These are phyloP conservation scores for Pestalotiopsis sp. DNA, from an alignment of 2,329 filamentous ascomycete species.

Conservation along the genomic window DNA sequence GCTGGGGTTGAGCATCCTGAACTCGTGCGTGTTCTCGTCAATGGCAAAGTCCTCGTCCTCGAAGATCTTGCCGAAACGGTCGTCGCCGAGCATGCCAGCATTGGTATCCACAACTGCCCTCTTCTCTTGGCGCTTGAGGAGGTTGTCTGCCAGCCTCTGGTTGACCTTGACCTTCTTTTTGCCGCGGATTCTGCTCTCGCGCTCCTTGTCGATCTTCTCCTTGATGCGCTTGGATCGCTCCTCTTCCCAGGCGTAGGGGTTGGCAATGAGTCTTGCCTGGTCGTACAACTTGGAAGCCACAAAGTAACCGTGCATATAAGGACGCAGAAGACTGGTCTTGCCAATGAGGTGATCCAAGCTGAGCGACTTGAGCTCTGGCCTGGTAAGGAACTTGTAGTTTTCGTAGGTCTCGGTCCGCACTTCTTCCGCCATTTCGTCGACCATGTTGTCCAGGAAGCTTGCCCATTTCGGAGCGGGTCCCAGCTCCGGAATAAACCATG, in stretches of 20 bases:
- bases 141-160: conserved; percentile 75
- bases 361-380: conserved; percentile 81
- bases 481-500: conserved; percentile 92
- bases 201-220: conserved; percentile 95
- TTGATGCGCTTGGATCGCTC: conserved; percentile 89
- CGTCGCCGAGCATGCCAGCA: conserved; percentile 75
- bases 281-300: conserved; percentile 95
- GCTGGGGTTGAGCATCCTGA: conserved; percentile 86
- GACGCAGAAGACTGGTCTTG: conserved; percentile 84
- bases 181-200: conserved; percentile 90
- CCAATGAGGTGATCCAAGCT: conserved; percentile 89
- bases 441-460: conserved; percentile 93
- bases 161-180: conserved; percentile 99
- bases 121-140: conserved; percentile 66
- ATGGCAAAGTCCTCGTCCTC: conserved; percentile 92
- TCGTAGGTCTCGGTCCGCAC: conserved; percentile 84
- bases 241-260: conserved; percentile 92
- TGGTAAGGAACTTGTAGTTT: conserved; percentile 97
- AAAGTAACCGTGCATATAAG: conserved; percentile 99
- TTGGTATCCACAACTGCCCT: conserved; percentile 59
- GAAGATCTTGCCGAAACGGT: conserved; percentile 86
- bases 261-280: conserved; percentile 88
- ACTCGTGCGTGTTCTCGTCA: conserved; percentile 87
- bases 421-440: conserved; percentile 97
- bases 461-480: conserved; percentile 96